phyloP scores from a whole-genome alignment of 1,284 basidiomycete species.

The Papiliotrema flavescens region DNA sequence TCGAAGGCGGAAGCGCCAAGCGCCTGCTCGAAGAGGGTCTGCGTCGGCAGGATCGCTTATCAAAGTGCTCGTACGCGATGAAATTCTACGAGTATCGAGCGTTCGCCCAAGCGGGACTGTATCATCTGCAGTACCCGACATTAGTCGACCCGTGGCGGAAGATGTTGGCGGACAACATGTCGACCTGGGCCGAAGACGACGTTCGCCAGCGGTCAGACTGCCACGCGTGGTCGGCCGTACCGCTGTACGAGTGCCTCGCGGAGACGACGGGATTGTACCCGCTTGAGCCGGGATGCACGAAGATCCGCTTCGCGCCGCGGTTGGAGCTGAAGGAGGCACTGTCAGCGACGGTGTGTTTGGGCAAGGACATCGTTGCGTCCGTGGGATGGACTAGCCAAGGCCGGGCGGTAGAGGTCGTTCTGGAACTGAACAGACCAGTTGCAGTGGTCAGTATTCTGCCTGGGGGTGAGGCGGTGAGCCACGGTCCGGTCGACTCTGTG shows the following conservation, averaged over 20 bases:
- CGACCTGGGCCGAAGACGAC: conserved; percentile 35
- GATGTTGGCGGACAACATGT: conserved; percentile 23
- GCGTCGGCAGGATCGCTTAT: neutral
- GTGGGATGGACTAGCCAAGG: conserved; percentile 13
- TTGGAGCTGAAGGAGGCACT: conserved; percentile 7
- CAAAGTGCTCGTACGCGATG: conserved; percentile 25
- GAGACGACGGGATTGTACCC: conserved; percentile 28
- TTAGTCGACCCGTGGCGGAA: conserved; percentile 18
- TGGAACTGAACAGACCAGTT: neutral
- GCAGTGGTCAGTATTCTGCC: neutral
- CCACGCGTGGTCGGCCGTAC: conserved; percentile 30
- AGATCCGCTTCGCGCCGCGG: conserved; percentile 17
- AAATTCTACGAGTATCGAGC: conserved; percentile 34
- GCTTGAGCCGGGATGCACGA: conserved; percentile 14
- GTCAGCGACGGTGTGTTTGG: conserved; percentile 17
- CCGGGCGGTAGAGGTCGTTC: neutral
- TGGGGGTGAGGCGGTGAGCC: too few relatives aligned
- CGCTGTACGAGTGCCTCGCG: conserved; percentile 26
- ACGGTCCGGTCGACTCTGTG: too few relatives aligned
- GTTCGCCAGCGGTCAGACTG: conserved; percentile 31
- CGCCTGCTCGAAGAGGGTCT: conserved; percentile 16
- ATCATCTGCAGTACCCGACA: conserved; percentile 11
- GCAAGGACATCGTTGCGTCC: conserved; percentile 16
- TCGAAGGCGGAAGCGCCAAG: conserved; percentile 2
- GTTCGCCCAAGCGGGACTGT: conserved; percentile 17